Base-by-base conservation (phyloP, 805 yeast species). In the Candida verbasci region DNA sequence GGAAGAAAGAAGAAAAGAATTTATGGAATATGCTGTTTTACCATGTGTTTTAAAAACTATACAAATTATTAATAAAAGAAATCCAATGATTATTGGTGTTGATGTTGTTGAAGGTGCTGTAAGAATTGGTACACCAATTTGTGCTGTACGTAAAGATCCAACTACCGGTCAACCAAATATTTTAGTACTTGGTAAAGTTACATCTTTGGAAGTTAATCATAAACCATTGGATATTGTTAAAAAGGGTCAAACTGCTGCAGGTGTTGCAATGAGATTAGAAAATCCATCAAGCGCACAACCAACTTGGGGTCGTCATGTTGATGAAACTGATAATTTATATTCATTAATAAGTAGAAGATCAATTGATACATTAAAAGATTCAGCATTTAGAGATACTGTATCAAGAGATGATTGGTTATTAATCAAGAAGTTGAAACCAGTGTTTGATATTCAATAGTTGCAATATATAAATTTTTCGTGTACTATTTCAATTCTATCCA, bases 11-110 rank as follows among this genome's bases (percentile, higher is more conserved):
- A 84, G 97, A 65, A 79, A 81, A 59, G 95, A 86, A 48, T 85
- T 83, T 65, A 70, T 82, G 65, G 91, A 81, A 51, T 84, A 76
- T 52, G 98, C 97, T 31, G 84, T 85, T 34, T 89, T 80, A 80
- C 99, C 99, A 50, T 84, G 94, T 72, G 96, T 91, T 23, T 68
- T 93, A 68, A 86, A 86, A 65, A 93, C 97, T 12, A 64, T 93
- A 48, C 97, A 93, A 70, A 86, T 93, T 57, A 93, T 93, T 62
- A 93, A 93, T 80, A 91, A 91, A 71, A 86, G 98, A 68, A 87
- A 89, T 62, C 99, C 99, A 44, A 93, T 93, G 97, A 89, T 93
- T 56, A 86, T 93, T 56, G 99, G 99, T 79, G 97, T 93, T 41
- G 99, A 93, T 58, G 95, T 93, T 42, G 62, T 77, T 30, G 97